These are phyloP conservation scores for Diaporthe citriasiana DNA, from an alignment of 2,329 filamentous ascomycete species.

Conservation along the genomic window DNA sequence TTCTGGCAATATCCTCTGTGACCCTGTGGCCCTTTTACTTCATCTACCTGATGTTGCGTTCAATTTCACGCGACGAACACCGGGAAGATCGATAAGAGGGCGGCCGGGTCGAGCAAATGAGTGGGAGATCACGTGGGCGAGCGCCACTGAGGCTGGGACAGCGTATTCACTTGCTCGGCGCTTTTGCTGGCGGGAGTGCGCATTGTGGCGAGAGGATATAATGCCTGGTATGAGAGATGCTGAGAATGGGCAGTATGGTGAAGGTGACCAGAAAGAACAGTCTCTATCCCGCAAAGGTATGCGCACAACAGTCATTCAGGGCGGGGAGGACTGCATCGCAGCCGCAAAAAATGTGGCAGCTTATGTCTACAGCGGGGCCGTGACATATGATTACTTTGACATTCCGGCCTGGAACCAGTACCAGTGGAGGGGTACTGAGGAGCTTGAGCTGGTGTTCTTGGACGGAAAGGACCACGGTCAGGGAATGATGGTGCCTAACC, in stretches of 20 bases:
- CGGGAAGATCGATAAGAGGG: background rate
- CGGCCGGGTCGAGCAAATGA: conserved; percentile 3
- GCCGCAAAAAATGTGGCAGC: conserved; percentile 46
- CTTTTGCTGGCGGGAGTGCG: conserved; percentile 9
- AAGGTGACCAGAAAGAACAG: too few species aligned
- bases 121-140: conserved; percentile 5
- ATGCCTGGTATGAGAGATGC: background rate
- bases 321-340: conserved; percentile 46
- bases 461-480: conserved; percentile 48
- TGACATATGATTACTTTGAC: conserved; percentile 36
- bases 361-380: conserved; percentile 46
- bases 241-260: background rate
- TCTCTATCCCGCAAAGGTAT: conserved; percentile 14
- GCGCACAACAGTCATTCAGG: conserved; percentile 47
- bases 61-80: conserved; percentile 6
- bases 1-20: conserved; percentile 1
- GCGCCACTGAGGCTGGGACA: background rate
- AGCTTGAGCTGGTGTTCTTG: conserved; percentile 48
- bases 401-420: background rate
- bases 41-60: conserved; percentile 7
- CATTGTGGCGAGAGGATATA: conserved; percentile 9
- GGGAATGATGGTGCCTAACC: conserved; percentile 38
- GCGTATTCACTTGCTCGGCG: conserved; percentile 6
- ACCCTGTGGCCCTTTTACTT: conserved; percentile 6
- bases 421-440: conserved; percentile 26